phyloP scores from a whole-genome alignment of 1,284 basidiomycete genomes.

The Apiotrichum laibachii region DNA sequence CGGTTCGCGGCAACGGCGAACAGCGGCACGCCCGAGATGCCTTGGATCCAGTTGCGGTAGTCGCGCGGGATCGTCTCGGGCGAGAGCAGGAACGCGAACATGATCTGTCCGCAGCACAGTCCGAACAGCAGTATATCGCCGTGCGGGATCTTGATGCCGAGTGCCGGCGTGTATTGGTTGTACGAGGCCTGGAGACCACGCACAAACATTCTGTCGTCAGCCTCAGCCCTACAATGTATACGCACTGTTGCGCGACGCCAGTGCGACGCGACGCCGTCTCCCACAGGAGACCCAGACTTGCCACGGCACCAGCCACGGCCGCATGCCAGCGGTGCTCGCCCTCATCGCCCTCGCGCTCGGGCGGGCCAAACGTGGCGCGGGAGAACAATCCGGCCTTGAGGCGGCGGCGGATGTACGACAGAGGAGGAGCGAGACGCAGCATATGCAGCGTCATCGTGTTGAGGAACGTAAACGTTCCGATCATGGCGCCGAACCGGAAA shows the following conservation, averaged over 20 bases:
- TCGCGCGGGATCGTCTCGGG: conserved; percentile 79
- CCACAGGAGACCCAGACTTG: conserved; percentile 72
- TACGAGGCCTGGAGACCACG: conserved; percentile 54
- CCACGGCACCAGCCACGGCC: conserved; percentile 76
- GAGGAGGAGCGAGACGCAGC: conserved; percentile 70
- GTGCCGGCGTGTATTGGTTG: conserved; percentile 44
- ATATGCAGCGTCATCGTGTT: conserved; percentile 81
- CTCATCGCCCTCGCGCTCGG: conserved; percentile 57
- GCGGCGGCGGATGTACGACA: conserved; percentile 52
- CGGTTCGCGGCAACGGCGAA: conserved; percentile 64
- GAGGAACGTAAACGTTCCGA: conserved; percentile 70
- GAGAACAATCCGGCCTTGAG: conserved; percentile 31
- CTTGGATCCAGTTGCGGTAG: conserved; percentile 69
- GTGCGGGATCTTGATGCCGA: conserved; percentile 69
- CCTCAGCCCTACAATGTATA: conserved; percentile 5
- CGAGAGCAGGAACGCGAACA: conserved; percentile 75
- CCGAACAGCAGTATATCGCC: conserved; percentile 82
- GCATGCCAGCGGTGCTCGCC: conserved; percentile 73
- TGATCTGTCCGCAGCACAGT: conserved; percentile 81
- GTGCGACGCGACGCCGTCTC: conserved; percentile 69
- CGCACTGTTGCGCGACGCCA: conserved; percentile 77
- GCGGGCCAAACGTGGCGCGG: conserved; percentile 44
- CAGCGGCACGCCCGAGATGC: conserved; percentile 65
- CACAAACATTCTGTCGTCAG: conserved; percentile 46
- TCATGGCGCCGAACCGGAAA: conserved; percentile 77